Evolutionary conservation across 805 yeast species (phyloP).

Genomic region (Kluyveromyces dobzhanskii): DNA sequence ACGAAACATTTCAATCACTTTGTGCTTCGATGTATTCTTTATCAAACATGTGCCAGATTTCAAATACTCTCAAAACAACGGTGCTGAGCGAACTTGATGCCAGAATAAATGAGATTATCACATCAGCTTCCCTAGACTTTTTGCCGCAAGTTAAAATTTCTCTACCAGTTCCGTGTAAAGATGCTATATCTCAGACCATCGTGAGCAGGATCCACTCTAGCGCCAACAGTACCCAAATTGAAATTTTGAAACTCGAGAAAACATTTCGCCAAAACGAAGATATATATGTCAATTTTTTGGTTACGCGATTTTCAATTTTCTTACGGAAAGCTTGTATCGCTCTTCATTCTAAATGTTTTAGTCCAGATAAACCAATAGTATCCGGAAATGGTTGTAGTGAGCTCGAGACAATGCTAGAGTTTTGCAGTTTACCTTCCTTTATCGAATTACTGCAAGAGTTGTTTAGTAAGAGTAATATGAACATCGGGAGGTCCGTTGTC

Average conservation of each 20-base stretch:
- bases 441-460: not conserved
- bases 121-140: not conserved
- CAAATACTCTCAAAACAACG: not conserved
- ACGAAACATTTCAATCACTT: not conserved
- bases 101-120: not conserved
- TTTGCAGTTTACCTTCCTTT: constrained; percentile 1
- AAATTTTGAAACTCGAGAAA: not conserved
- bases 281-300: not conserved
- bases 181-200: constrained; percentile 1
- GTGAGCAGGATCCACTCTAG: not conserved
- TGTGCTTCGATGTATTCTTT: not conserved
- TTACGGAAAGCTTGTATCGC: constrained; percentile 2
- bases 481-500: not conserved
- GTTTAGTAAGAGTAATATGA: not conserved
- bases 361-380: not conserved
- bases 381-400: not conserved
- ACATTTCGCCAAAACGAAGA: not conserved
- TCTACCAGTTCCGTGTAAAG: not conserved
- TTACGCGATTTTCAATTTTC: not conserved
- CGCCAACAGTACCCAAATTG: not conserved
- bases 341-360: not conserved
- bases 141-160: not conserved
- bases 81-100: not conserved
- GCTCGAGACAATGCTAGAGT: not conserved
- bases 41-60: not conserved